Evolutionary conservation across 495 filamentous ascomycete species (phyloP), one percentile per base, ranked within the genome.

Genomic region (Aspergillus avenaceus): DNA sequence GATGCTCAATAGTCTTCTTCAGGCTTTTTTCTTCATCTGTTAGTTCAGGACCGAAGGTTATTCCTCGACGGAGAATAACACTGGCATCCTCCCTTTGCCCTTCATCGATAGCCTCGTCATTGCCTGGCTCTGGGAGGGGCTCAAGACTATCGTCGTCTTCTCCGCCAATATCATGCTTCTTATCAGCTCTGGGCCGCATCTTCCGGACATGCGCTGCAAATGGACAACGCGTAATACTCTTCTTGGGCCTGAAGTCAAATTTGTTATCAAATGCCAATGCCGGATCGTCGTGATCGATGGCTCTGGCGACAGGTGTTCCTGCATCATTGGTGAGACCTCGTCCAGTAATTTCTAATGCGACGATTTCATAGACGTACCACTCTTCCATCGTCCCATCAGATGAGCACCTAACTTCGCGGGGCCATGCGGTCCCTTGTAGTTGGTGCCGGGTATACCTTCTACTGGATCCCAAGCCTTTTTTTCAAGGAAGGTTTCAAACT

Each of bases 191-290:
- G 7, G 66, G 65, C 16, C 62, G 54, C 53, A 58, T 62, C 44
- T 72, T 72, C 34, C 69, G 67, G 27, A 59, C 62, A 45, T 72
- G 69, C 2, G 69, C 67, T 2, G 64, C 63, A 24, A 69, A 60
- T 0, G 69, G 69, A 47, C 65, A 71, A 32, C 54, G 41, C 18
- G 59, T 40, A 4, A 45, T 13, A 8, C 28, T 47, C 13, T 57
- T 38, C 5, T 34, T 29, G n/a, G 56, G 58, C 3, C 43, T 25
- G 43, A 52, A 69, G 27, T 67, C 60, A 29, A 61, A 69, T 25
- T 67, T 55, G 41, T 71, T 71, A 12, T 14, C 24, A 13, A 47
- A 24, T 1, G 50, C 52, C 12, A 47, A 13, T 22, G 38, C 44
- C 3, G 55, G 44, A 6, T 47, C 50, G 27, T 50, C 47, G 6